Conservation (phyloP, 75 land plant genomes). For the Picea sitchensis region DNA sequence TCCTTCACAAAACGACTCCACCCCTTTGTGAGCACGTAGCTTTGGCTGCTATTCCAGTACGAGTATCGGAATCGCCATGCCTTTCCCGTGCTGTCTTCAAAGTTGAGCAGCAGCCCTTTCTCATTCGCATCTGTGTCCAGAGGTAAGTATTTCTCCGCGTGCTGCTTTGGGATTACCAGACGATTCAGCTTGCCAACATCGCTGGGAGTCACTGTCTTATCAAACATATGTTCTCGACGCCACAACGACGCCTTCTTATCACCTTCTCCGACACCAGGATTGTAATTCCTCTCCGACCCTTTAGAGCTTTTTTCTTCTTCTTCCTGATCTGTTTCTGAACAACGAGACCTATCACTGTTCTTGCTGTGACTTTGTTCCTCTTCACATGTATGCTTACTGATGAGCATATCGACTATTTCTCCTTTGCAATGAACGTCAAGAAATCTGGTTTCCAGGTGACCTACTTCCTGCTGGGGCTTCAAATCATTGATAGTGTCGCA, state of each 20-base stretch:
- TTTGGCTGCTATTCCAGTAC: constrained; percentile 78
- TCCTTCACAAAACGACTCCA: too few relatives aligned
- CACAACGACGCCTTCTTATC: background rate
- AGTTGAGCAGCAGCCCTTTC: constrained; percentile 54
- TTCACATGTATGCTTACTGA: too few relatives aligned
- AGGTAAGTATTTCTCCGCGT: constrained; percentile 66
- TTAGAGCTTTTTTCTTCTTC: too few relatives aligned
- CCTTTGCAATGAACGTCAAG: too few relatives aligned
- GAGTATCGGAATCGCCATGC: constrained; percentile 73
- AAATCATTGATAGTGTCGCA: background rate
- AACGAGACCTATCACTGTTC: too few relatives aligned
- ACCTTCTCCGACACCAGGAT: too few relatives aligned
- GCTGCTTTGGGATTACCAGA: constrained; percentile 65
- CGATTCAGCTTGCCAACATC: constrained; percentile 32
- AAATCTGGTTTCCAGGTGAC: too few relatives aligned
- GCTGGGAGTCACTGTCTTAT: background rate
- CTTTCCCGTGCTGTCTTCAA: constrained; percentile 55
- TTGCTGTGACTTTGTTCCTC: too few relatives aligned
- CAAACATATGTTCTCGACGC: background rate
- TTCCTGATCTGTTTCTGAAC: too few relatives aligned
- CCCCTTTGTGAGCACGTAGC: constrained; percentile 73
- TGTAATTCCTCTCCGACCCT: too few relatives aligned
- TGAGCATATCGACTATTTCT: too few relatives aligned
- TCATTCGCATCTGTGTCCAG: constrained; percentile 34
- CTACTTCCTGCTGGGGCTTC: too few relatives aligned